Evolutionary conservation across 2,329 filamentous ascomycete species (phyloP), one percentile per base, ranked within the genome.

Genomic region (Monosporascus sp.): DNA sequence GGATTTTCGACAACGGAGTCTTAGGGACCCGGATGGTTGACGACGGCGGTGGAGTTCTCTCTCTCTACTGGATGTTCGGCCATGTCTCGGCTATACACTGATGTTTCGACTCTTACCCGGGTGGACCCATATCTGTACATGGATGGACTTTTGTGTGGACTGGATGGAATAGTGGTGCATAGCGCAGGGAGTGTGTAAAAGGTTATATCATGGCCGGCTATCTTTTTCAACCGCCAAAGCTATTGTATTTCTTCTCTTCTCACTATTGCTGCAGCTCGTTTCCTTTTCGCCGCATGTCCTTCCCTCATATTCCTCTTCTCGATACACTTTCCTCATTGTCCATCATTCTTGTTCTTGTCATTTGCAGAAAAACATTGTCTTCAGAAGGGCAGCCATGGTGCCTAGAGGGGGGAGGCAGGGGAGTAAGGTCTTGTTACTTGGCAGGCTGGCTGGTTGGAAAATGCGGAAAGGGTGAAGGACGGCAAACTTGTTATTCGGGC

Each of bases 131-230:
- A 59, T 55, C 65, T 67, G 61, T 68, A 65, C 64, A 60, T 57
- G 52, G 50, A 54, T 49, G 51, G 49, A 51, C 55, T 51, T 51
- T 55, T 54, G 56, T 60, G 51, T 52, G 55, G 57, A 65, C 65
- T 69, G 66, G 63, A 64, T 62, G 63, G 62, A 62, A 61, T 55
- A 62, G 64, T 57, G 65, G 65, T 62, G 60, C 65, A 67, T 68
- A 69, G 66, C 65, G 66, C 63, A 66, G 62, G 65, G 65, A 67
- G 63, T 68, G 43, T 46, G 65, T 63, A 63, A 61, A 35, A 65
- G 62, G 61, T 60, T 68, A 64, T 67, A 64, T 64, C 61, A 52
- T 56, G 65, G 63, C 59, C 63, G 60, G 65, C 63, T 60, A 60
- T 65, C 63, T 60, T 63, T 24, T 62, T 59, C 63, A 59, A 57